These are phyloP conservation scores for Cyberlindnera misumaiensis DNA, from an alignment of 805 yeast genomes.

Conservation along the genomic window DNA sequence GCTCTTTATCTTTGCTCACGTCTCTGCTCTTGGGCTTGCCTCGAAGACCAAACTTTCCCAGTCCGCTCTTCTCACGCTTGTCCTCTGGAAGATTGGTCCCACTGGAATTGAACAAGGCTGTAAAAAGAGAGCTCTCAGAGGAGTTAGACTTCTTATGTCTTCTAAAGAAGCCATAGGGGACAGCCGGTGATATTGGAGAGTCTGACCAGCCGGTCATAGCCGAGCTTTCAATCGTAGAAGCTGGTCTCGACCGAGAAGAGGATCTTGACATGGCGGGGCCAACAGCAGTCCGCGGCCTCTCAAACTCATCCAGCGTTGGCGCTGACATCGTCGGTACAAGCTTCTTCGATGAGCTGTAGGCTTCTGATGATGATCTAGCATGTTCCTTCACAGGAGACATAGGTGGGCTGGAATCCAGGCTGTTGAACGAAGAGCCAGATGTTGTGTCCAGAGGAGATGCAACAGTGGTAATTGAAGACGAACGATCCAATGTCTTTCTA, in stretches of 20 bases:
- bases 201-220: constrained; percentile 18
- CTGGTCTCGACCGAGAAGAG: constrained; percentile 23
- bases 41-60: constrained; percentile 19
- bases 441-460: constrained; percentile 12
- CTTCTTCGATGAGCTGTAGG: constrained; percentile 8
- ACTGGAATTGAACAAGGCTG: constrained; percentile 32
- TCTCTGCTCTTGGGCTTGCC: constrained; percentile 12
- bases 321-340: constrained; percentile 32
- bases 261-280: constrained; percentile 1
- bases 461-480: constrained; percentile 16
- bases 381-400: constrained; percentile 4
- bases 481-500: constrained; percentile 34
- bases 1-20: constrained; percentile 3
- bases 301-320: constrained; percentile 18
- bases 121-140: constrained; percentile 43
- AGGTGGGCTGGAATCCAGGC: constrained; percentile 17
- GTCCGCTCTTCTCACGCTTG: constrained; percentile 12
- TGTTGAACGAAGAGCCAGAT: constrained; percentile 17
- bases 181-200: constrained; percentile 31
- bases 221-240: constrained; percentile 32
- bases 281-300: too few species aligned
- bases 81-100: constrained; percentile 18
- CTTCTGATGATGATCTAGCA: constrained; percentile 26
- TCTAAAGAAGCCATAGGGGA: constrained; percentile 43
- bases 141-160: constrained; percentile 61